phyloP scores from a whole-genome alignment of 192 early-diverging fungal genomes.

The Coemansia erecta region DNA sequence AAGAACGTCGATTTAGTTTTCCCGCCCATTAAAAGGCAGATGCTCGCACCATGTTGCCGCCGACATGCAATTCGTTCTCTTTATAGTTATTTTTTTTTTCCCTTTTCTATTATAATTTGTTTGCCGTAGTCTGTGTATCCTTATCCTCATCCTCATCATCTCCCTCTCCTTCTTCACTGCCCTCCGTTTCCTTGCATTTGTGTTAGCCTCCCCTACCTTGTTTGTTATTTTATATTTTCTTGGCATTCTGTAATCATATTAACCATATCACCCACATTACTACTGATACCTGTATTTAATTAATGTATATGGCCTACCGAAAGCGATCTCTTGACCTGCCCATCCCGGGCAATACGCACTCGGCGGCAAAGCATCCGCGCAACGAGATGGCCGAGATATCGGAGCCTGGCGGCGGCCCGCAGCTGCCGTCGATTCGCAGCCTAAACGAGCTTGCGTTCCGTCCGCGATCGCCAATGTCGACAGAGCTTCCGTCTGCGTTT shows the following conservation, averaged over 20 bases:
- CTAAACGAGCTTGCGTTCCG: slow-evolving; percentile 10
- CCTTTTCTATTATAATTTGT: slow-evolving; percentile 6
- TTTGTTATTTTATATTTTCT: slow-evolving; percentile 6
- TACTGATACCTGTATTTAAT: slow-evolving; percentile 1
- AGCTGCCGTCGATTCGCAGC: slow-evolving; percentile 44
- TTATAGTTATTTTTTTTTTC: slow-evolving; percentile 4
- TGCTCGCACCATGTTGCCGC: background rate
- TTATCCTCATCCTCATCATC: too few species aligned
- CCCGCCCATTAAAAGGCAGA: background rate
- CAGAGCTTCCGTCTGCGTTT: background rate
- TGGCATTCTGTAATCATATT: slow-evolving; percentile 5
- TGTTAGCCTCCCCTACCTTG: slow-evolving; percentile 5
- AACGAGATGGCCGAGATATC: background rate
- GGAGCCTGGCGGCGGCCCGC: slow-evolving; percentile 3
- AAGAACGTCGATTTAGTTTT: background rate
- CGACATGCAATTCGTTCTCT: background rate
- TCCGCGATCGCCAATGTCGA: background rate
- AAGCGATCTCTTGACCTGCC: slow-evolving; percentile 52
- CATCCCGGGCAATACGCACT: slow-evolving; percentile 4
- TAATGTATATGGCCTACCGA: slow-evolving; percentile 51
- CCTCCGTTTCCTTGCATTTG: slow-evolving; percentile 1
- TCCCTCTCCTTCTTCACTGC: background rate
- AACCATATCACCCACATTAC: background rate
- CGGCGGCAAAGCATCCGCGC: slow-evolving; percentile 31
- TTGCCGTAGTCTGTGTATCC: background rate